Conservation (phyloP, 2,329 filamentous ascomycete genomes). For the Salinomyces thailandicus region DNA sequence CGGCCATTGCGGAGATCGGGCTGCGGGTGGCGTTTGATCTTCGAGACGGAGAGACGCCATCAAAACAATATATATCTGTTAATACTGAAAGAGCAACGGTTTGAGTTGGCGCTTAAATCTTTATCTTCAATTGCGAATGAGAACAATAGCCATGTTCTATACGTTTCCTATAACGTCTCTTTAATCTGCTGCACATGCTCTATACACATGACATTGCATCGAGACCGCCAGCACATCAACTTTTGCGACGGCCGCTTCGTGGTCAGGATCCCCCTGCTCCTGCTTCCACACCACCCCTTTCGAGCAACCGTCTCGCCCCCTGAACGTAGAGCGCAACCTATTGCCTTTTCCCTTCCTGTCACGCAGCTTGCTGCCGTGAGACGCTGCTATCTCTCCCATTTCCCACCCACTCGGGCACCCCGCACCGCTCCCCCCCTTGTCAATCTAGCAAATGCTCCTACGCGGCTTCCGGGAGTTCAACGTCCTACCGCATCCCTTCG, state of each 20-base stretch:
- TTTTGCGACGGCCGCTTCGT: not conserved
- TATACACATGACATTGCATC: not conserved
- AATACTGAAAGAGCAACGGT: no score
- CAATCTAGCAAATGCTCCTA: slow-evolving; percentile 9
- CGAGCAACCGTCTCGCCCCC: slow-evolving; percentile 6
- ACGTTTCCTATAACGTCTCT: no score
- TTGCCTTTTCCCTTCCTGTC: slow-evolving; percentile 13
- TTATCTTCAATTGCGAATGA: no score
- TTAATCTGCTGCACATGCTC: no score
- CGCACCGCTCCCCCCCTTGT: no score
- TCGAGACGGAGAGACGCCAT: no score
- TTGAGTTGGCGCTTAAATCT: no score
- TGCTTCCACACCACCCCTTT: not conserved
- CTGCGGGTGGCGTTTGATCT: no score
- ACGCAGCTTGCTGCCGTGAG: slow-evolving; percentile 16
- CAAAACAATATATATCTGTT: no score
- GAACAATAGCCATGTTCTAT: no score
- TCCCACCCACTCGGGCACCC: no score
- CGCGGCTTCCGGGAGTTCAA: slow-evolving; percentile 10
- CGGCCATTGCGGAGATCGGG: no score
- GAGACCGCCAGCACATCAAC: slow-evolving; percentile 1
- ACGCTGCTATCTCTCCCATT: slow-evolving; percentile 10
- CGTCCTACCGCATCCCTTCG: slow-evolving; percentile 9
- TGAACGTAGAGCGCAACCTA: slow-evolving; percentile 17
- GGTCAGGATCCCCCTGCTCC: slow-evolving; percentile 1